These are phyloP conservation scores for Camelina neglecta DNA, from an alignment of 345 rosid species.

Conservation along the genomic window DNA sequence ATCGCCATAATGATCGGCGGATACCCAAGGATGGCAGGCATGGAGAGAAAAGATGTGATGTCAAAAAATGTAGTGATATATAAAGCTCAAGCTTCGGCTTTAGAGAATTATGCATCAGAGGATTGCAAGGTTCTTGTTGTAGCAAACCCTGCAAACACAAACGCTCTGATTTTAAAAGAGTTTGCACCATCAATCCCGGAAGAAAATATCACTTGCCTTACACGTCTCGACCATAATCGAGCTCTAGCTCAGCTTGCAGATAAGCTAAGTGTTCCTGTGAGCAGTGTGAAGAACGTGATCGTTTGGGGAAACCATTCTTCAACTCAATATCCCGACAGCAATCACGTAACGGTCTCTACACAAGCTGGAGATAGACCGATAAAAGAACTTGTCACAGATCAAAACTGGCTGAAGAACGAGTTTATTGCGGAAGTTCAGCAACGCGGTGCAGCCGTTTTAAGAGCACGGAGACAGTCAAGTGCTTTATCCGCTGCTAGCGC, in stretches of 20 bases:
- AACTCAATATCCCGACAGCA: conserved; percentile 87
- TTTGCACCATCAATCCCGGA: conserved; percentile 82
- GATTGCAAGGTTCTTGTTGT: conserved; percentile 85
- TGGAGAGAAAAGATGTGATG: conserved; percentile 84
- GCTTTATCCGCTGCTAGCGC: conserved; percentile 88
- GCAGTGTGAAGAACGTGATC: conserved; percentile 69
- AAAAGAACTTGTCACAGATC: conserved; percentile 57
- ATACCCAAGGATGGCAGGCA: conserved; percentile 66
- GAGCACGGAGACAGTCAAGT: conserved; percentile 70
- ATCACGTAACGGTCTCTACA: conserved; percentile 60
- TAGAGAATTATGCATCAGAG: conserved; percentile 72
- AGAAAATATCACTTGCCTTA: conserved; percentile 80
- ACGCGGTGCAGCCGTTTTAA: conserved; percentile 72
- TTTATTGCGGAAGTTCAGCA: conserved; percentile 67
- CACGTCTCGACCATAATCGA: conserved; percentile 86
- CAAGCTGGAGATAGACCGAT: conserved; percentile 51
- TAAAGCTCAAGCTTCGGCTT: conserved; percentile 86
- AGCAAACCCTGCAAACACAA: conserved; percentile 92
- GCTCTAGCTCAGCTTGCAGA: conserved; percentile 76
- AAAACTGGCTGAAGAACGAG: conserved; percentile 68
- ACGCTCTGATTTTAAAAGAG: conserved; percentile 78
- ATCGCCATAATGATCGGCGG: conserved; percentile 79
- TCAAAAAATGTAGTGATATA: conserved; percentile 66
- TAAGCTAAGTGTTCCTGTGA: conserved; percentile 57
- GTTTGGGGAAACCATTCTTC: conserved; percentile 96